These are phyloP conservation scores for Trametes sanguinea DNA, from an alignment of 768 basidiomycete genomes.

Conservation along the genomic window DNA sequence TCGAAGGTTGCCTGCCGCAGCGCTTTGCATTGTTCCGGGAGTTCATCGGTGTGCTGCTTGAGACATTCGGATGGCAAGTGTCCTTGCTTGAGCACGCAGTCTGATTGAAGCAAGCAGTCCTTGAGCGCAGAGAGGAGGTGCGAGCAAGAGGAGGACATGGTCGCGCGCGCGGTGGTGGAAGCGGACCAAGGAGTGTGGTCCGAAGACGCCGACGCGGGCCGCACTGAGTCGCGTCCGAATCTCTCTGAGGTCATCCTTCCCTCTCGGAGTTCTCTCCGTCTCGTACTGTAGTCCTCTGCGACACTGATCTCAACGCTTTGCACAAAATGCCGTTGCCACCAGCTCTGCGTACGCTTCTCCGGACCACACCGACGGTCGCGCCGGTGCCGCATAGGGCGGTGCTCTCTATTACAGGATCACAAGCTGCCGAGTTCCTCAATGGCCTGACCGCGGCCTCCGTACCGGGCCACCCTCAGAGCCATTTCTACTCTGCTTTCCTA, in stretches of 20 bases:
- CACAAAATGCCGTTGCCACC: conserved; percentile 36
- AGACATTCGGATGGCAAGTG: conserved; percentile 85
- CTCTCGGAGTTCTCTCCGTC: too few relatives aligned
- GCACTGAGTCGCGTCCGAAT: not conserved
- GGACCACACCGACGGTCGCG: conserved; percentile 48
- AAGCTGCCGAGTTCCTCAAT: conserved; percentile 74
- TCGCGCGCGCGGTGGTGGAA: conserved; percentile 8
- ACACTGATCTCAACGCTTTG: not conserved
- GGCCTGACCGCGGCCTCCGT: conserved; percentile 32
- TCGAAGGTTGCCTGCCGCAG: conserved; percentile 84
- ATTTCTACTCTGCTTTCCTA: conserved; percentile 32
- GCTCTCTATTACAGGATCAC: conserved; percentile 77
- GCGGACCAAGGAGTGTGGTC: conserved; percentile 13
- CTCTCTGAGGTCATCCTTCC: too few relatives aligned
- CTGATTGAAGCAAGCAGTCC: conserved; percentile 80
- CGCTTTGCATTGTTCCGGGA: conserved; percentile 80
- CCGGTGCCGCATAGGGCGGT: conserved; percentile 66
- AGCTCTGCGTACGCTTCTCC: conserved; percentile 46
- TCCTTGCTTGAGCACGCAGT: conserved; percentile 82
- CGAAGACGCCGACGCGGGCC: conserved; percentile 13
- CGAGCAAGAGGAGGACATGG: conserved; percentile 82
- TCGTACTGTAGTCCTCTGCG: too few relatives aligned
- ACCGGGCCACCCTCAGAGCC: conserved; percentile 20
- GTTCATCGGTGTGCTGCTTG: conserved; percentile 66
- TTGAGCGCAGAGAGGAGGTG: conserved; percentile 77